Base-by-base conservation (phyloP, 2,329 filamentous ascomycete species). In the Ustulina deusta region DNA sequence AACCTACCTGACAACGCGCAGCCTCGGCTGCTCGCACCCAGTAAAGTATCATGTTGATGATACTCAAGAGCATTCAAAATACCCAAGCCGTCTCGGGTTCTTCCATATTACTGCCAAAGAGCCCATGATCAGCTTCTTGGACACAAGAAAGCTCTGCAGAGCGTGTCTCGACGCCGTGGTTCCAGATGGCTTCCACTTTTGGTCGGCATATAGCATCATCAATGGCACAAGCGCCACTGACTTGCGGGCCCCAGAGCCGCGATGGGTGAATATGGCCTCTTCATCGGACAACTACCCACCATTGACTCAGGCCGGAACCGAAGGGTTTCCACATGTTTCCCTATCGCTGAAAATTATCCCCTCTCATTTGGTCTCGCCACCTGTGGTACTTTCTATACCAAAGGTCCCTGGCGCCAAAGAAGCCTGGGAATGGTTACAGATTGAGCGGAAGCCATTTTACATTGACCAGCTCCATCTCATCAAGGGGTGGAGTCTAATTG, bases 1-100 rank as follows among this genome's bases (percentile, higher is more conserved):
- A n/a, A 46, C 44, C n/a, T 46, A 46, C 22, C 20, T 46, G n/a
- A 46, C 44, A 46, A 46, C 44, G 9, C 44, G 44, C 22, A n/a
- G 44, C 22, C 44, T 46, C 44, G 44, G 44, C 44, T 46, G 44
- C n/a, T 46, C 20, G 22, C 44, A 46, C 17, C 44, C 44, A 46
- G 44, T 46, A 25, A 46, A 46, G 44, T 46, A 46, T 46, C 44
- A 46, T 46, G 44, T 25, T 46, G 44, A 46, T 46, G 44, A n/a
- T 46, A 46, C 44, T 46, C n/a, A 46, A 22, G 7, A 46, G 44
- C 44, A 22, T 46, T 46, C 44, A 17, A 46, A 46, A 46, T 46
- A 46, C 22, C 44, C 44, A 46, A 46, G 44, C 22, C 44, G 44
- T 46, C 44, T 46, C 22, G 44, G 44, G 11, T 46, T 46, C 44